Percentiles rank a stretch among this genome's conserved stretches.
Conservation (phyloP, 129 eudicot genomes). For the Ambrosia trifida region DNA sequence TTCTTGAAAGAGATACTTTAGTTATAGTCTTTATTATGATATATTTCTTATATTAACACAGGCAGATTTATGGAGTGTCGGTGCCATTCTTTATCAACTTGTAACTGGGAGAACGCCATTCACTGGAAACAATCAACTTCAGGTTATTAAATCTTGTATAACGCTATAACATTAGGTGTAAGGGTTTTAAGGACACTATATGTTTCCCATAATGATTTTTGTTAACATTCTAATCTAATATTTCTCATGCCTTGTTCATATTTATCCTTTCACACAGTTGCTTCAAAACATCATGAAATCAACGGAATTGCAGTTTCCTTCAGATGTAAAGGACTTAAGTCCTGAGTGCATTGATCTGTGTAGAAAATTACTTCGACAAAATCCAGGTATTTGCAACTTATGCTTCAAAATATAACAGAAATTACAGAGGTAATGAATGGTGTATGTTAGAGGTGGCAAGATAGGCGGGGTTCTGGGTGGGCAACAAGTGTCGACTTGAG, state of each 20-base stretch:
- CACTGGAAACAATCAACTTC: slow-evolving; percentile 82
- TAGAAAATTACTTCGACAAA: slow-evolving; percentile 65
- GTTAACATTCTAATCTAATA: slow-evolving; percentile 15
- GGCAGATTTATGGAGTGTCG: slow-evolving; percentile 99
- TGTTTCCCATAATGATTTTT: slow-evolving; percentile 3
- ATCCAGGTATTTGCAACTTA: slow-evolving; percentile 49
- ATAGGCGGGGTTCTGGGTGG: neutral
- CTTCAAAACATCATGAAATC: slow-evolving; percentile 75
- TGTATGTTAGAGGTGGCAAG: slow-evolving; percentile 14
- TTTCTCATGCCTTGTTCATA: slow-evolving; percentile 13
- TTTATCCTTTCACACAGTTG: slow-evolving; percentile 49
- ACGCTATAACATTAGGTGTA: neutral
- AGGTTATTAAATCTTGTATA: slow-evolving; percentile 49
- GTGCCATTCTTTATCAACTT: slow-evolving; percentile 88
- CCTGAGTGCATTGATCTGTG: slow-evolving; percentile 71
- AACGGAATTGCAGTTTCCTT: slow-evolving; percentile 72
- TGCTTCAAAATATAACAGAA: neutral
- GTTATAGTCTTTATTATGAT: too few species aligned
- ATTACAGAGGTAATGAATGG: slow-evolving; percentile 3
- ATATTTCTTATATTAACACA: slow-evolving; percentile 28
- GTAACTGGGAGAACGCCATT: slow-evolving; percentile 93
- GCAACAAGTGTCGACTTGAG: neutral
- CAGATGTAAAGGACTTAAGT: slow-evolving; percentile 63
- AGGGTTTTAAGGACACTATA: slow-evolving; percentile 12
- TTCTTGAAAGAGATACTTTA: neutral